Evolutionary conservation across 371 early-diverging fungal species (phyloP).

Genomic region (Circinella umbellata): DNA sequence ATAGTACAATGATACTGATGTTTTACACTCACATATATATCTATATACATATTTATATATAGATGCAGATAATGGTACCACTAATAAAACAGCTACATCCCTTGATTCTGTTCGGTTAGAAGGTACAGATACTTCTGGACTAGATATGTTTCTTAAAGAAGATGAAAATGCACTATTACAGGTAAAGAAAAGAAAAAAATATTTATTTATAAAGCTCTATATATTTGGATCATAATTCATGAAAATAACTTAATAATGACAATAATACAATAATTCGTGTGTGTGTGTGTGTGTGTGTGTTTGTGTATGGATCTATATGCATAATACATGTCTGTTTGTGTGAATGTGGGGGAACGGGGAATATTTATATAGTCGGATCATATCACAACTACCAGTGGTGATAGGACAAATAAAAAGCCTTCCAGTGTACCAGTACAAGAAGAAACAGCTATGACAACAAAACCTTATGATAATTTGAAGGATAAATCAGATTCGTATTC

Average conservation of each 20-base stretch:
- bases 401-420: too few species aligned
- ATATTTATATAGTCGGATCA: too few species aligned
- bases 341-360: too few species aligned
- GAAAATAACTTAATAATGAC: too few species aligned
- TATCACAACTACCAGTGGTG: neutral
- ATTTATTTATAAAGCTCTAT: neutral
- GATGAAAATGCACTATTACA: neutral
- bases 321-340: too few species aligned
- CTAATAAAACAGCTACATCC: neutral
- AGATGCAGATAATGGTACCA: neutral
- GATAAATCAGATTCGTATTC: neutral
- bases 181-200: neutral
- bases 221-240: too few species aligned
- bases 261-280: too few species aligned
- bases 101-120: constrained; percentile 6
- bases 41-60: neutral
- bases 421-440: too few species aligned
- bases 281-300: too few species aligned
- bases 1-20: too few species aligned
- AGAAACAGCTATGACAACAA: neutral
- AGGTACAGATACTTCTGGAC: neutral
- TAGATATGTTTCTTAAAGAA: constrained; percentile 6
- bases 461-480: neutral
- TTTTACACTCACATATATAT: neutral
- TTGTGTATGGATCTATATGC: too few species aligned